Base-by-base conservation (phyloP, 177 flowering plant genomes). In the Vitis hybrid region DNA sequence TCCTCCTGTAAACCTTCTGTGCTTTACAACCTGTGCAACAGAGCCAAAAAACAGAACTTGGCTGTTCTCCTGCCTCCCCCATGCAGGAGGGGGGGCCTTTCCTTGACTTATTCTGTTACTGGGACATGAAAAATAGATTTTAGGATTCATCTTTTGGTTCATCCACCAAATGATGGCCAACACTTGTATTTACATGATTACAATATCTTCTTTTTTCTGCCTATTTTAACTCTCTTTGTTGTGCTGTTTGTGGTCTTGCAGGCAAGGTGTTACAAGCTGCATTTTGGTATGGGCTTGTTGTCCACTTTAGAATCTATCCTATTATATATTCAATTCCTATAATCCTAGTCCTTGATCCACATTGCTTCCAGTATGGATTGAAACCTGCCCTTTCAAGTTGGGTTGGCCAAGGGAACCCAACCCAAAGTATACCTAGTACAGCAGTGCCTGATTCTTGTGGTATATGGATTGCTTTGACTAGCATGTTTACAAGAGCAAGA, bases 301-400 rank as follows among this genome's bases (percentile, higher is more conserved):
- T 94, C 81, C 97, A 94, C 78, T 83, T 94, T 71, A 86, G 97
- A 79, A 85, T 92, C 50, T 94, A 94, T 69, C 98, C 98, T 2
- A 89, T 94, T 63, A 92, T 94, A 20, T 94, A 94, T 79, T 88
- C 92, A 14, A 87, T 92, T 74, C 93, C 97, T 15, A 85, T 92
- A 70, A 69, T 94, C 65, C 63, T 92, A 66, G 76, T 85, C 79
- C 91, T 94, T 71, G 89, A 88, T 73, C 84, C 87, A 57, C 69
- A 39, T 19, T 65, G 72, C 67, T 79, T 82, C 58, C 79, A 19
- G 75, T 70, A 75, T 61, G 81, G 83, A 67, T 77, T 70, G 60
- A 87, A 79, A 78, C 93, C 93, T 29, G 19, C 19, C 62, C 76
- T 86, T 56, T 58, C 49, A 13, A 69, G 65, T 4, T 91, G 95